These are phyloP conservation scores for Syzygium grande DNA, from an alignment of 345 rosid species.

Conservation along the genomic window DNA sequence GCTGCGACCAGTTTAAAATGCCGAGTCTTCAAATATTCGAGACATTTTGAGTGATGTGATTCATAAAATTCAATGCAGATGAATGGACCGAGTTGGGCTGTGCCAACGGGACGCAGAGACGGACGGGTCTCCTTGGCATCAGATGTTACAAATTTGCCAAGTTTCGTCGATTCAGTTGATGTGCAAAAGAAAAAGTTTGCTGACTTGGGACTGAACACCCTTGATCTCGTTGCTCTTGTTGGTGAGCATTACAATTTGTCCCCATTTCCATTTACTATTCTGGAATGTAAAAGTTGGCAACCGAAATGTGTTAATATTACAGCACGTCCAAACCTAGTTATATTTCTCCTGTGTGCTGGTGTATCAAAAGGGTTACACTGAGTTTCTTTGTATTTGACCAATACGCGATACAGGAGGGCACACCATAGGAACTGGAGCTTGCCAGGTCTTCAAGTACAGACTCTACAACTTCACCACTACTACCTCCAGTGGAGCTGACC, in stretches of 20 bases:
- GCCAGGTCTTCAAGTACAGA: slow-evolving; percentile 35
- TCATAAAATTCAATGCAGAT: slow-evolving; percentile 2
- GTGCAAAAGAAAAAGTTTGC: slow-evolving; percentile 14
- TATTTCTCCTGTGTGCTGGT: not conserved
- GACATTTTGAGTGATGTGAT: not conserved
- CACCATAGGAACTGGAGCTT: slow-evolving; percentile 54
- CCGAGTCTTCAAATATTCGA: not conserved
- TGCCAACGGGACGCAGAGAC: slow-evolving; percentile 34
- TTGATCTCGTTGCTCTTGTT: slow-evolving; percentile 30
- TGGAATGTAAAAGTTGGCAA: not conserved
- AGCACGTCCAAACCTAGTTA: not conserved
- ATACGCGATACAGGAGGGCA: slow-evolving; percentile 33
- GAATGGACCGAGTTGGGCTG: slow-evolving; percentile 5
- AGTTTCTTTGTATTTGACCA: not conserved
- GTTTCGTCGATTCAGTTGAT: slow-evolving; percentile 10
- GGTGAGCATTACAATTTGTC: slow-evolving; percentile 8
- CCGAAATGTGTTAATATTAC: not conserved
- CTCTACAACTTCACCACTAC: slow-evolving; percentile 33
- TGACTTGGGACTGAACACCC: slow-evolving; percentile 10
- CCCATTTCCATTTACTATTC: not conserved
- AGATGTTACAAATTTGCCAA: slow-evolving; percentile 15
- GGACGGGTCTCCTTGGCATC: slow-evolving; percentile 22
- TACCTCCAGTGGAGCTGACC: slow-evolving; percentile 23
- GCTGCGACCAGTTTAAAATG: no score
- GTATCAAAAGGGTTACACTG: not conserved